These are phyloP conservation scores for Verruconis gallopava DNA, from an alignment of 2,329 filamentous ascomycete species.

Conservation along the genomic window DNA sequence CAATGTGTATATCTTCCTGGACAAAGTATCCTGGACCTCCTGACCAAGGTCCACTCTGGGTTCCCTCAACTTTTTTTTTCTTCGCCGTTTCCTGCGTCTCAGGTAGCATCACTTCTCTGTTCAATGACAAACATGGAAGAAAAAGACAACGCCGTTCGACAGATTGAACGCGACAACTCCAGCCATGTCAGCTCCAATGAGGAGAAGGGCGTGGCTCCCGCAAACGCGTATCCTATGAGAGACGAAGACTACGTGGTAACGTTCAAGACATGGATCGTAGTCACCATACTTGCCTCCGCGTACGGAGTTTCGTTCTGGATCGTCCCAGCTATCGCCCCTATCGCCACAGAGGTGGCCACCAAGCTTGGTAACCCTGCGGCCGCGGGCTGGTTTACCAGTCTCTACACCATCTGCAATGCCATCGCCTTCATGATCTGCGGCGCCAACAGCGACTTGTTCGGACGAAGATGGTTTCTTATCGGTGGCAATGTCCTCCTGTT, in stretches of 20 bases:
- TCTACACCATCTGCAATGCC: slow-evolving; percentile 14
- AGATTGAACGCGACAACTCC: not conserved
- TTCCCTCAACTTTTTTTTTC: no score
- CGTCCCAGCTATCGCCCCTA: slow-evolving; percentile 18
- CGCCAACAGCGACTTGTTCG: slow-evolving; percentile 11
- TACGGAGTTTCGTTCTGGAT: slow-evolving; percentile 17
- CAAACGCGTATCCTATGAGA: not conserved
- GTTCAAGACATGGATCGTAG: slow-evolving; percentile 19
- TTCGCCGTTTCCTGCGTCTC: not conserved
- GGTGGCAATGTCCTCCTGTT: slow-evolving; percentile 5
- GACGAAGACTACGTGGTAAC: slow-evolving; percentile 15
- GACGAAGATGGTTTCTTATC: slow-evolving; percentile 12
- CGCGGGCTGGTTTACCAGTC: slow-evolving; percentile 13
- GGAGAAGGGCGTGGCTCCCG: not conserved
- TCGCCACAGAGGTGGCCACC: slow-evolving; percentile 14
- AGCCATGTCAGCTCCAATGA: not conserved
- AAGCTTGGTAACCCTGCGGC: slow-evolving; percentile 12
- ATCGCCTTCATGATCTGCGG: slow-evolving; percentile 13
- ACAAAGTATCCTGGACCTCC: not conserved
- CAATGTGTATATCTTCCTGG: not conserved
- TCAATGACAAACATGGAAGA: not conserved
- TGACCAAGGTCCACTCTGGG: no score
- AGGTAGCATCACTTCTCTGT: not conserved
- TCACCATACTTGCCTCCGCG: slow-evolving; percentile 13
- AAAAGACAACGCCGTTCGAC: not conserved